These are phyloP conservation scores for Schizonepeta tenuifolia DNA, from an alignment of 257 asterid species.

Conservation along the genomic window DNA sequence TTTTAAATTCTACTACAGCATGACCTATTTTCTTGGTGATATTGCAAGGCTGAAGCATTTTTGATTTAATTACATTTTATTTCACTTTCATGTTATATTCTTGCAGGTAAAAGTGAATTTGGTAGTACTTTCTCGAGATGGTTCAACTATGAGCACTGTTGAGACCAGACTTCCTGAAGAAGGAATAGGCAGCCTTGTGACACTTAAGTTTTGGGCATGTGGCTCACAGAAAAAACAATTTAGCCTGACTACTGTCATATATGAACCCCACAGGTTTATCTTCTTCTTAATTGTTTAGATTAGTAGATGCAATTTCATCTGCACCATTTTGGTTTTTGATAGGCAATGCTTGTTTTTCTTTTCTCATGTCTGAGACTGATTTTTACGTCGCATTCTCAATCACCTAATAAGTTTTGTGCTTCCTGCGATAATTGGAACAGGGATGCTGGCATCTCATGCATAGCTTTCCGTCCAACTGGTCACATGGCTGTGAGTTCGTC, in stretches of 20 bases:
- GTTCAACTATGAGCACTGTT: constrained; percentile 81
- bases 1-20: neutral
- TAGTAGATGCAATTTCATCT: constrained; percentile 9
- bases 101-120: constrained; percentile 77
- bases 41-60: constrained; percentile 14
- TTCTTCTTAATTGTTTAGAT: constrained; percentile 20
- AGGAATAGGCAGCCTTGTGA: constrained; percentile 87
- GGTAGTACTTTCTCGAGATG: constrained; percentile 83
- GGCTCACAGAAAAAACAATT: constrained; percentile 63
- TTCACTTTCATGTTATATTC: constrained; percentile 22
- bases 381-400: neutral
- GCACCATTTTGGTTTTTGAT: constrained; percentile 1
- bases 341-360: constrained; percentile 1
- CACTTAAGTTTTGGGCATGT: constrained; percentile 86
- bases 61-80: constrained; percentile 9
- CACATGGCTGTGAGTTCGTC: constrained; percentile 86
- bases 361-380: constrained; percentile 4
- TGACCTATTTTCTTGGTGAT: neutral
- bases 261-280: constrained; percentile 94
- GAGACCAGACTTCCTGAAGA: constrained; percentile 95
- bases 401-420: constrained; percentile 26
- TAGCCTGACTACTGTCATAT: constrained; percentile 83
- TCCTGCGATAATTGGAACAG: constrained; percentile 43
- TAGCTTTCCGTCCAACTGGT: constrained; percentile 77
- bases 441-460: constrained; percentile 68